A percentile compares a stretch with the other conserved stretches of the same genome.
Conservation (phyloP, 768 basidiomycete genomes). For the Pisolithus tinctorius region DNA sequence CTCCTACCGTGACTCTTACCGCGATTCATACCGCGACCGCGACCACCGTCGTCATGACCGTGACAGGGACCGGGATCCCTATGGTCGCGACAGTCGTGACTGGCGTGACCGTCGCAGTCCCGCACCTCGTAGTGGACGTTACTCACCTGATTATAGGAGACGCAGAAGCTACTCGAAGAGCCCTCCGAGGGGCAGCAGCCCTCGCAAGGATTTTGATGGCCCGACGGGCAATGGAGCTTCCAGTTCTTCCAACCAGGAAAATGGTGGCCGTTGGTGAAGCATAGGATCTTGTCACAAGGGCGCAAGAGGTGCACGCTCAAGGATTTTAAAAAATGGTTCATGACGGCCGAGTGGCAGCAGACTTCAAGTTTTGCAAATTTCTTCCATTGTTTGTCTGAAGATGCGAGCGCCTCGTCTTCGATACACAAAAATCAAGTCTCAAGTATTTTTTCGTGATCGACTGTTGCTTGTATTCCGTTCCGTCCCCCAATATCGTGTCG, state of each 20-base stretch:
- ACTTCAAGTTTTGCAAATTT: slow-evolving; percentile 45
- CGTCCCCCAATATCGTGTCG: slow-evolving; percentile 33
- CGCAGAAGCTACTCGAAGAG: slow-evolving; percentile 76
- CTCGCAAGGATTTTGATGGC: slow-evolving; percentile 42
- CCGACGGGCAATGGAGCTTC: slow-evolving; percentile 33
- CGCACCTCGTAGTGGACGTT: slow-evolving; percentile 55
- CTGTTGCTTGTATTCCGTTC: slow-evolving; percentile 38
- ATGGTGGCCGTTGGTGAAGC: slow-evolving; percentile 58
- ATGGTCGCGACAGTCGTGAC: slow-evolving; percentile 65
- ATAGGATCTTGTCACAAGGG: slow-evolving; percentile 25
- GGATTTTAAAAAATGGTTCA: slow-evolving; percentile 31
- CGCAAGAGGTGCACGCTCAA: slow-evolving; percentile 36
- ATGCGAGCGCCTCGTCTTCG: slow-evolving; percentile 41
- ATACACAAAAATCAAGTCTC: slow-evolving; percentile 60
- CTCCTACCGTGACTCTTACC: slow-evolving; percentile 35
- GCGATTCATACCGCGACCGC: slow-evolving; percentile 40
- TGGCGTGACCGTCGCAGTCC: slow-evolving; percentile 81
- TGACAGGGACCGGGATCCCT: slow-evolving; percentile 52
- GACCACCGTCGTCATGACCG: slow-evolving; percentile 34
- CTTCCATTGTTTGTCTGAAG: slow-evolving; percentile 43
- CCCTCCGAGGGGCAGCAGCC: slow-evolving; percentile 68
- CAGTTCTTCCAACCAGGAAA: slow-evolving; percentile 30
- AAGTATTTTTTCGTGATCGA: slow-evolving; percentile 53
- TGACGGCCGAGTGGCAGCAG: slow-evolving; percentile 31
- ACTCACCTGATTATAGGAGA: slow-evolving; percentile 72